These are phyloP conservation scores for Coemansia sp. DNA, from an alignment of 371 early-diverging fungal genomes.

Conservation along the genomic window DNA sequence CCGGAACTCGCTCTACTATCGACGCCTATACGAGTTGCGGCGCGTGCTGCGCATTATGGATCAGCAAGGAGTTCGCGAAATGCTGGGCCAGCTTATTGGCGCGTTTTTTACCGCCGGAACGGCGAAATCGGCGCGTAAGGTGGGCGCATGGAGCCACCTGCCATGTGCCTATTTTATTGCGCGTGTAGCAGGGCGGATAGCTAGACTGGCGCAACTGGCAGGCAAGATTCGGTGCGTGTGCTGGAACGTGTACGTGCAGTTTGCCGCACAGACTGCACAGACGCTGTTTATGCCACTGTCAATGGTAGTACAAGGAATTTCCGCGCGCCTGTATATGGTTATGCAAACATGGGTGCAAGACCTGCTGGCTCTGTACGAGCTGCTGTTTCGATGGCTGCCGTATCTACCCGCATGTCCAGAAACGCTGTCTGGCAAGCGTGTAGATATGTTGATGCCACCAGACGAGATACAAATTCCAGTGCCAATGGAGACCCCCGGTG, in stretches of 20 bases:
- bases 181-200: slow-evolving; percentile 11
- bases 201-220: slow-evolving; percentile 9
- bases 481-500: slow-evolving; percentile 5
- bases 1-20: slow-evolving; percentile 19
- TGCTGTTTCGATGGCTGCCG: slow-evolving; percentile 25
- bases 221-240: slow-evolving; percentile 16
- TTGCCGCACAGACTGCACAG: slow-evolving; percentile 30
- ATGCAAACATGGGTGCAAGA: slow-evolving; percentile 27
- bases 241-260: slow-evolving; percentile 15
- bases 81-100: slow-evolving; percentile 1
- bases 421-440: not conserved
- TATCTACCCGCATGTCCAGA: slow-evolving; percentile 33
- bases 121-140: not conserved
- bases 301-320: slow-evolving; percentile 26
- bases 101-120: slow-evolving; percentile 7
- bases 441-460: not conserved
- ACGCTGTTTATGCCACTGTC: slow-evolving; percentile 45
- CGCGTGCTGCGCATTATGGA: slow-evolving; percentile 29
- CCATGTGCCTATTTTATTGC: slow-evolving; percentile 20
- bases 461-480: not conserved
- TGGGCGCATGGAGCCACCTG: slow-evolving; percentile 14
- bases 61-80: not conserved
- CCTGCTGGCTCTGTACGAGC: slow-evolving; percentile 4
- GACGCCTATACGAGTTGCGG: slow-evolving; percentile 28
- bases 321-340: slow-evolving; percentile 24